Evolutionary conservation across 805 yeast species (phyloP), one percentile per base, ranked within the genome.

Genomic region (Clavispora carvajalis): DNA sequence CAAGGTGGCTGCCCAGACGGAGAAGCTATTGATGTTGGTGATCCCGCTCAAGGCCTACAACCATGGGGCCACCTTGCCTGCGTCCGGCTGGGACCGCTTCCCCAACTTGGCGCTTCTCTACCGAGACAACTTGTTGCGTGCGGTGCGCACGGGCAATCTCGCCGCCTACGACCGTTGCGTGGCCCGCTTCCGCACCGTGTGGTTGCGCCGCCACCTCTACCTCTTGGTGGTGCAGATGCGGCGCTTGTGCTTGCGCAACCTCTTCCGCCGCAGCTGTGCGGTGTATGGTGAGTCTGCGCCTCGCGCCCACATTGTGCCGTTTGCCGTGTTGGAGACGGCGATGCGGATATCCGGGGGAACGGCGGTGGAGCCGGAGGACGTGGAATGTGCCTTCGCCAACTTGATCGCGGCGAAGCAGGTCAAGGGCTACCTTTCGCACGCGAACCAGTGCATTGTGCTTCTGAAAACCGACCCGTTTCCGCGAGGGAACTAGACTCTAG

Each of bases 391-490:
- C 9, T 48, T 87, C 17, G 89, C 95, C 0, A 76, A 73, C 39
- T 62, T 84, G 52, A 85, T 89, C 15, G 68, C 71, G 38, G 62
- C 64, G 37, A 82, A 82, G 7, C 64, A 59, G 41, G 65, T 88
- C 35, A 87, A 84, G 59, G 96, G 96, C 0, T 89, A 89, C 58
- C 59, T 89, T 12, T 84, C 95, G 5, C 93, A 87, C 55, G 74
- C 80, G 3, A 80, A 85, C 53, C 67, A 77, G 30, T 83, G 85
- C 37, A 66, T 86, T 15, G 96, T 89, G 8, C 60, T 88, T 40
- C 81, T 93, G 57, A 86, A 83, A 58, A 75, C 69, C 13, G 77
- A 77, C 19, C 81, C 95, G 2, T 88, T 88, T 57, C 95, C 93
- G 9, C 13, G 21, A 18, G 22, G 23, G n/a, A n/a, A n/a, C n/a